Evolutionary conservation across 2,329 filamentous ascomycete species (phyloP).

Genomic region (Intubia oerlemansii): DNA sequence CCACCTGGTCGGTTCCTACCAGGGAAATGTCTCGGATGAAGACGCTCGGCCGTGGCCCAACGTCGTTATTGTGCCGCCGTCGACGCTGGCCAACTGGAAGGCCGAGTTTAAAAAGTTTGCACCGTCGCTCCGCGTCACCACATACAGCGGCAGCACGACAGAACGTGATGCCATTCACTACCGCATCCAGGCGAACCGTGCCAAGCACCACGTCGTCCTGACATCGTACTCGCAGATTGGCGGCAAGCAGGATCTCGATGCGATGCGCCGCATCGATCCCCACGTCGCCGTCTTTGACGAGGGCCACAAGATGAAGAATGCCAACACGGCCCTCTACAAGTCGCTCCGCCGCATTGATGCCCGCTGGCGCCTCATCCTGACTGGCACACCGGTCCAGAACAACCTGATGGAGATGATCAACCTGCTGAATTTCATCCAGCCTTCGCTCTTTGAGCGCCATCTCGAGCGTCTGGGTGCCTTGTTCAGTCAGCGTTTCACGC

Average conservation of each 20-base stretch:
- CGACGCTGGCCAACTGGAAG: conserved; percentile 90
- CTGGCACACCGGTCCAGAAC: conserved; percentile 83
- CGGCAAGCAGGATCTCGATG: conserved; percentile 25
- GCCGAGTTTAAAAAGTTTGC: conserved; percentile 79
- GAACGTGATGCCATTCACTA: conserved; percentile 48
- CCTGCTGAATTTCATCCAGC: conserved; percentile 85
- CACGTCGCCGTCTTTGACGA: conserved; percentile 67
- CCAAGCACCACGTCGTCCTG: conserved; percentile 40
- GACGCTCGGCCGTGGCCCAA: conserved; percentile 40
- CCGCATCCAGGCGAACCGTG: conserved; percentile 39
- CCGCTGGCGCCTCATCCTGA: conserved; percentile 68
- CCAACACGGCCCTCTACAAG: conserved; percentile 59
- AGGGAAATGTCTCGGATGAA: conserved; percentile 6
- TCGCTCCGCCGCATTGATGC: conserved; percentile 58
- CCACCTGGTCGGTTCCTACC: conserved; percentile 49
- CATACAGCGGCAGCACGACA: conserved; percentile 41
- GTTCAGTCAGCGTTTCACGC: conserved; percentile 80
- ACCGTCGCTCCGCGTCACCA: conserved; percentile 53
- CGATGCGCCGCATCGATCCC: conserved; percentile 25
- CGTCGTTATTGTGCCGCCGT: conserved; percentile 76
- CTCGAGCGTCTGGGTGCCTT: conserved; percentile 65
- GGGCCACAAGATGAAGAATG: conserved; percentile 83
- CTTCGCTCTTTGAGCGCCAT: conserved; percentile 55
- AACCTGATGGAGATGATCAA: conserved; percentile 84
- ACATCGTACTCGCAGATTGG: conserved; percentile 39